Evolutionary conservation across 2,329 filamentous ascomycete genomes (phyloP), one percentile per base, ranked within the genome.

Genomic region (Clarireedia hainanense): DNA sequence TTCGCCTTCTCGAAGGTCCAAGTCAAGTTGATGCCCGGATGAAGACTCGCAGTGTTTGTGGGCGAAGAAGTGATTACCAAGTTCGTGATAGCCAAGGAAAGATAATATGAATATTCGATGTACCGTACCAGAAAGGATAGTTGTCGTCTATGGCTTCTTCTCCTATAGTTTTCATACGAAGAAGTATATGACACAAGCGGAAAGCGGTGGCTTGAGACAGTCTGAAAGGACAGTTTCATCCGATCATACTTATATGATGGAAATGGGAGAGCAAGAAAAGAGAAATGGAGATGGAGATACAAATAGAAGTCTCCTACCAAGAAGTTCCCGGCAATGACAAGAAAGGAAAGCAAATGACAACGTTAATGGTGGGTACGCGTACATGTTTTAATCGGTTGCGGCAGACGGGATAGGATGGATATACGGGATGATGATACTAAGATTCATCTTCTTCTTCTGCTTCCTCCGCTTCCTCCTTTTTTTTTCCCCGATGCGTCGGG

Each of bases 201-300:
- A 40, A 40, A 30, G 27, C 39, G 27, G 17, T n/a, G 36, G 46
- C 37, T 20, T 20, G 20, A 20, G 20, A 20, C 20, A 20, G 20
- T 20, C 20, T 20, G 51, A 39, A 48, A 17, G 30, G 37, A 2
- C 43, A 14, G n/a, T 39, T 27, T 20, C 51, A 54, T 40, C 24
- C 27, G 27, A 30, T 30, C 43, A 54, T 54, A 48, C 51, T 54
- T 54, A 49, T 54, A 54, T 27, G 37, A 48, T 27, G 26, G 37
- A 49, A 12, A 24, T 15, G 15, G 20, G 39, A 3, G 10, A 15
- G 15, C 9, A 9, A 24, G 27, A 30, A 10, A 30, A 52, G 23
- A 14, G 17, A 9, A 9, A 52, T 37, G 9, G 34, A 52, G 9
- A 36, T 34, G 5, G 26, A n/a, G 27, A 52, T 26, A 17, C 20